These are phyloP conservation scores for Penicillium paxilli DNA, from an alignment of 495 filamentous ascomycete genomes.

Conservation along the genomic window DNA sequence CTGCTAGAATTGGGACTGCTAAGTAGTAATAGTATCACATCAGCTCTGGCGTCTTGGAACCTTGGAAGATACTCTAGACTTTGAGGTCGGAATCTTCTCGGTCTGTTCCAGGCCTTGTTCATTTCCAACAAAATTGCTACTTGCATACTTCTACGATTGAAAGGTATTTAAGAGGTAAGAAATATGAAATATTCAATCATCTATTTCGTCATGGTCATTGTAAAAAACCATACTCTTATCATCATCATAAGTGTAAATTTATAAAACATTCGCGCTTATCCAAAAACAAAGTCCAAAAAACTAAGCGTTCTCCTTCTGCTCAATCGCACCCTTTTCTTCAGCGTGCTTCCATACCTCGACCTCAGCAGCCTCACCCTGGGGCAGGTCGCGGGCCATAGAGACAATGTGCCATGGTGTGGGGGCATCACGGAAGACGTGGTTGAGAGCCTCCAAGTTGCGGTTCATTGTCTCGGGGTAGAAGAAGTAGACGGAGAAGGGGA, in stretches of 20 bases:
- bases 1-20: too few relatives aligned
- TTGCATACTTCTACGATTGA: too few relatives aligned
- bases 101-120: too few relatives aligned
- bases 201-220: not conserved
- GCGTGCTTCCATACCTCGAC: constrained; percentile 6
- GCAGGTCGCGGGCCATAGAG: constrained; percentile 30
- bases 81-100: too few relatives aligned
- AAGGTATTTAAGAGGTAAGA: not conserved
- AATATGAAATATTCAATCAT: not conserved
- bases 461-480: constrained; percentile 70
- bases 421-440: constrained; percentile 63
- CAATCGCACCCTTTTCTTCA: constrained; percentile 8
- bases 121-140: too few relatives aligned
- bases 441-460: constrained; percentile 65
- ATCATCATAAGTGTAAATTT: not conserved
- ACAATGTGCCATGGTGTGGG: constrained; percentile 32
- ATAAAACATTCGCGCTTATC: not conserved
- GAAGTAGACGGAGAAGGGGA: constrained; percentile 54
- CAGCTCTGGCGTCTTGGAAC: too few relatives aligned
- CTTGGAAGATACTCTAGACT: too few relatives aligned
- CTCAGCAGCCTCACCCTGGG: constrained; percentile 26
- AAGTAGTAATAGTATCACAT: too few relatives aligned
- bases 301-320: constrained; percentile 12
- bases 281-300: not conserved
- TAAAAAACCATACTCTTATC: not conserved